Conservation (phyloP, 2,329 filamentous ascomycete genomes). For the Phaeosphaeria sp. region DNA sequence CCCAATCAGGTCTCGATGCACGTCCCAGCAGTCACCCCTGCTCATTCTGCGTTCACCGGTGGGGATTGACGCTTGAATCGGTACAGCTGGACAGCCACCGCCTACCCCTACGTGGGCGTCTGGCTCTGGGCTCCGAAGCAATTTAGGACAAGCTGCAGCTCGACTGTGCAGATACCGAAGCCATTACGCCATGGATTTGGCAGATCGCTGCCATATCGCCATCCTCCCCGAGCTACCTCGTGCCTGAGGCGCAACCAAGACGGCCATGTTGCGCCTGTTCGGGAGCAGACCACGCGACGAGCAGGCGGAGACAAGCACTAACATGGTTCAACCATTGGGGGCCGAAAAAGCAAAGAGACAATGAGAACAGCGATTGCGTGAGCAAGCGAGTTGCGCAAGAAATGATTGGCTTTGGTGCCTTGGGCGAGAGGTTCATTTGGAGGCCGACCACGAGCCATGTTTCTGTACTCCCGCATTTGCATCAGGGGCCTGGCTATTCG, state of each 20-base stretch:
- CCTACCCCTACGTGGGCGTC: constrained; percentile 31
- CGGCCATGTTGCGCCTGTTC: constrained; percentile 17
- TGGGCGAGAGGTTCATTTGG: constrained; percentile 7
- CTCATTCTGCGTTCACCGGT: constrained; percentile 39
- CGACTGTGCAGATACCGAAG: constrained; percentile 33
- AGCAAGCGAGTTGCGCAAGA: background rate
- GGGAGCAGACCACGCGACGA: constrained; percentile 17
- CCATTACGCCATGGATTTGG: constrained; percentile 27
- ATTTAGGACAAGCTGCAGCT: constrained; percentile 29
- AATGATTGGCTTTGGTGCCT: background rate
- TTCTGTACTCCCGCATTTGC: constrained; percentile 35
- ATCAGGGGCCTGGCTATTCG: constrained; percentile 25
- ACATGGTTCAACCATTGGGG: constrained; percentile 30
- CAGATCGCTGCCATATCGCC: constrained; percentile 34
- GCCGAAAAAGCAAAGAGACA: constrained; percentile 22
- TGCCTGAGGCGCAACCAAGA: constrained; percentile 20
- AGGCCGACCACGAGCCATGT: constrained; percentile 22
- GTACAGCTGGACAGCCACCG: constrained; percentile 39
- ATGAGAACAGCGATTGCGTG: constrained; percentile 7
- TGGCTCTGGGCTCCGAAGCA: constrained; percentile 28
- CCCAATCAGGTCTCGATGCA: constrained; percentile 19
- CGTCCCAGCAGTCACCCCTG: constrained; percentile 21
- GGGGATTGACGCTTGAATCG: constrained; percentile 17
- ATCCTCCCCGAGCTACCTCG: constrained; percentile 16
- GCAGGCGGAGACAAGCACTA: constrained; percentile 19